Conservation (phyloP, 345 rosid genomes). For the Alliaria petiolata region DNA sequence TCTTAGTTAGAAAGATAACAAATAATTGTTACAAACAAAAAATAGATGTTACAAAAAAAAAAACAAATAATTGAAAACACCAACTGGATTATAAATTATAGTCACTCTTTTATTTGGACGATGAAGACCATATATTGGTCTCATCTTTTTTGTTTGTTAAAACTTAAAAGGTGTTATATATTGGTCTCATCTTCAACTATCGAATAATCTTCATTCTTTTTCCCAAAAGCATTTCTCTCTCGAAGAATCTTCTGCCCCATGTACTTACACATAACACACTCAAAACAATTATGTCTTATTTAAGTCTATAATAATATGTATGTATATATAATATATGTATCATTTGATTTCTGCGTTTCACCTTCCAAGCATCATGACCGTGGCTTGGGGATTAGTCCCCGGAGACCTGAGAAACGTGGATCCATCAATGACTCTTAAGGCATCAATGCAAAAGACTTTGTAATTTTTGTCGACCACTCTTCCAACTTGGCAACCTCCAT, state of each 20-base stretch:
- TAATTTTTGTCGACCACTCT: constrained; percentile 49
- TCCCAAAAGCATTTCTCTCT: neutral
- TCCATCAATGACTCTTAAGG: constrained; percentile 48
- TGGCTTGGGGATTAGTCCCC: constrained; percentile 70
- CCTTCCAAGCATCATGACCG: constrained; percentile 80
- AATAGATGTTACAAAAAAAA: too few relatives aligned
- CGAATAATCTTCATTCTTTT: neutral
- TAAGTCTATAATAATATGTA: neutral
- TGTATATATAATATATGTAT: neutral
- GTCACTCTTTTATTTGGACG: too few relatives aligned
- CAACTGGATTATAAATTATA: too few relatives aligned
- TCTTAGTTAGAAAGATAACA: neutral
- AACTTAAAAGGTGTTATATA: too few relatives aligned
- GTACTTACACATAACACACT: constrained; percentile 23
- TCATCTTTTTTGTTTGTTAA: too few relatives aligned
- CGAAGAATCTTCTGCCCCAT: constrained; percentile 39
- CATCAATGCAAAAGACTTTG: constrained; percentile 46
- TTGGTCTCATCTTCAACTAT: neutral
- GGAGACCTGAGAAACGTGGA: constrained; percentile 51
- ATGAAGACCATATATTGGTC: neutral
- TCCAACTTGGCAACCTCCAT: constrained; percentile 60
- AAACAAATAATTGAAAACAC: too few relatives aligned
- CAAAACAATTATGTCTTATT: neutral
- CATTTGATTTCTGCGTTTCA: neutral
- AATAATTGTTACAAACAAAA: too few relatives aligned